These are phyloP conservation scores for Endocladia muricata DNA, from an alignment of 31 red algal genomes.

Conservation along the genomic window DNA sequence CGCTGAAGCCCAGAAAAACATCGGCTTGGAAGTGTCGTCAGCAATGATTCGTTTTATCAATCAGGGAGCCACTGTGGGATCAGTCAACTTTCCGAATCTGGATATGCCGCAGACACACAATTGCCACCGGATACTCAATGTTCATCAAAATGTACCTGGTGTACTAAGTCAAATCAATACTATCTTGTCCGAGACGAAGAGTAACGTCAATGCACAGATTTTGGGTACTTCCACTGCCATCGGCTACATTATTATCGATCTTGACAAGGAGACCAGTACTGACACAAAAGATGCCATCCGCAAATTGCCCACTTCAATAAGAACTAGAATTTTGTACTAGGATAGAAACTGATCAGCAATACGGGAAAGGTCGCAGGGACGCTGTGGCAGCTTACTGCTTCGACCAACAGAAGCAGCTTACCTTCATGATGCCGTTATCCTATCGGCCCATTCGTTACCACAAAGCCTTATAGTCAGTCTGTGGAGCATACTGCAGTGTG, in stretches of 20 bases:
- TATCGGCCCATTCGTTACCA: no score
- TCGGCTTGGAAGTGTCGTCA: conserved; percentile 80
- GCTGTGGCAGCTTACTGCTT: no score
- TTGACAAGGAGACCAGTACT: conserved; percentile 82
- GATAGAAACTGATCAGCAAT: no score
- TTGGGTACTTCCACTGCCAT: conserved; percentile 77
- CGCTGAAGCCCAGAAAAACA: conserved; percentile 82
- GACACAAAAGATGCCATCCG: conserved; percentile 84
- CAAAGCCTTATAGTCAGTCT: no score
- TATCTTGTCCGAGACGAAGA: conserved; percentile 69
- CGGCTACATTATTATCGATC: conserved; percentile 92
- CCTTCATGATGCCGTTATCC: no score
- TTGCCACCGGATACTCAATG: conserved; percentile 84
- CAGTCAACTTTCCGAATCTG: conserved; percentile 92
- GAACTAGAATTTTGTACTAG: conserved; percentile 87
- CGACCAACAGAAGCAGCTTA: no score
- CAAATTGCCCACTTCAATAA: conserved; percentile 66
- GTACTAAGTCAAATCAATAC: conserved; percentile 85
- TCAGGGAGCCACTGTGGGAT: conserved; percentile 64
- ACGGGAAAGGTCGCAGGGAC: no score
- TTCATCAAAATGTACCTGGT: conserved; percentile 85
- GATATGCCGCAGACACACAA: conserved; percentile 64
- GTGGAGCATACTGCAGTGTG: no score
- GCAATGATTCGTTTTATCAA: conserved; percentile 72
- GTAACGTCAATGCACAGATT: conserved; percentile 85